These are phyloP conservation scores for Neurospora tetrasperma DNA, from an alignment of 495 filamentous ascomycete genomes.

Conservation along the genomic window DNA sequence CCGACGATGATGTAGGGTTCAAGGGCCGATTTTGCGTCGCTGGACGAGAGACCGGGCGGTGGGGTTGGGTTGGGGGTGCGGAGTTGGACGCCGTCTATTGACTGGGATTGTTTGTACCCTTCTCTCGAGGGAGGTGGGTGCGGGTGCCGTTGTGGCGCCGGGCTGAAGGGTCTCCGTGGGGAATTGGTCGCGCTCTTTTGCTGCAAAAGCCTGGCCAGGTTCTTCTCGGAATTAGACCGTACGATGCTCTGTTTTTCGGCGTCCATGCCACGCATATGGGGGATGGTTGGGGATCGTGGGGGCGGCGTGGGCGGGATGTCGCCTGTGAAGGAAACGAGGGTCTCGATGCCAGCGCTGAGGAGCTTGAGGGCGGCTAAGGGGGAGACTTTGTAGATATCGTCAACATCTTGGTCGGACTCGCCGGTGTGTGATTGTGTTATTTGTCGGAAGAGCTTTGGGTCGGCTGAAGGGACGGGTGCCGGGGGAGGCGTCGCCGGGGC, in stretches of 20 bases:
- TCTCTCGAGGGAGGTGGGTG: slow-evolving; percentile 2
- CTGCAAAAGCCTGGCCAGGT: slow-evolving; percentile 27
- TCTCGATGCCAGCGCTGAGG: slow-evolving; percentile 61
- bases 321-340: slow-evolving; percentile 58
- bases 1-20: slow-evolving; percentile 46
- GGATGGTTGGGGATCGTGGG: slow-evolving; percentile 46
- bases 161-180: slow-evolving; percentile 5
- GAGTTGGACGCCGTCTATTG: slow-evolving; percentile 38
- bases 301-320: slow-evolving; percentile 69
- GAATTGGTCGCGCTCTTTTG: slow-evolving; percentile 14
- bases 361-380: slow-evolving; percentile 71
- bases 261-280: slow-evolving; percentile 48
- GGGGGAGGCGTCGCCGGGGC: slow-evolving; percentile 30
- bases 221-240: slow-evolving; percentile 42
- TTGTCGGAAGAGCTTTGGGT: slow-evolving; percentile 27
- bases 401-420: slow-evolving; percentile 15
- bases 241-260: slow-evolving; percentile 48
- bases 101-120: neutral
- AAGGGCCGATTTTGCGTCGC: slow-evolving; percentile 14
- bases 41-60: slow-evolving; percentile 4
- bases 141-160: slow-evolving; percentile 2
- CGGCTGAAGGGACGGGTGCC: slow-evolving; percentile 38
- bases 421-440: neutral
- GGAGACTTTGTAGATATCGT: slow-evolving; percentile 62
- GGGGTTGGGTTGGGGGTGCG: slow-evolving; percentile 18